These are phyloP conservation scores for Puccinia sorghi DNA, from an alignment of 1,284 basidiomycete genomes.

Conservation along the genomic window DNA sequence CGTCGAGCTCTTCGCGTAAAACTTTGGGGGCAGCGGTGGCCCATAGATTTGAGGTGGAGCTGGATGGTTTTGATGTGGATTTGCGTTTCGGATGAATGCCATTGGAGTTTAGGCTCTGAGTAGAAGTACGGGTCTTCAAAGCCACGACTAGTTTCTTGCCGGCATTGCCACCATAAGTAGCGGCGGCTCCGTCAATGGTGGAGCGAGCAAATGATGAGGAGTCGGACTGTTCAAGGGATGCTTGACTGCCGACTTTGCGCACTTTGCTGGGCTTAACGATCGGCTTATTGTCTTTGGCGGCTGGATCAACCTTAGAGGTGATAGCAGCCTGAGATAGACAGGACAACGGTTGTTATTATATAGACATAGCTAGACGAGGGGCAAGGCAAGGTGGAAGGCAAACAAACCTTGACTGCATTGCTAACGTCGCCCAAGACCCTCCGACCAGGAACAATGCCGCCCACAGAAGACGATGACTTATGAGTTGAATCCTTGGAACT, in stretches of 20 bases:
- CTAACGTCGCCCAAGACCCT: constrained; percentile 53
- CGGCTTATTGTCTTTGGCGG: constrained; percentile 28
- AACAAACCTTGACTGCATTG: constrained; percentile 53
- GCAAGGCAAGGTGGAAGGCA: background rate
- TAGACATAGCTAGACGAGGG: too few species aligned
- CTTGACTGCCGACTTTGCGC: constrained; percentile 26
- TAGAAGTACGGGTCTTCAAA: constrained; percentile 16
- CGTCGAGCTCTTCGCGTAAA: constrained; percentile 13
- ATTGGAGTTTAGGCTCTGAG: constrained; percentile 23
- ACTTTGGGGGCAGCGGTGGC: constrained; percentile 1
- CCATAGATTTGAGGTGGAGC: constrained; percentile 27
- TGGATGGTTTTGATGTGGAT: constrained; percentile 16
- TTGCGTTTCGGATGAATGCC: constrained; percentile 12
- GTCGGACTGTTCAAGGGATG: constrained; percentile 13
- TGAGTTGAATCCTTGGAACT: constrained; percentile 29
- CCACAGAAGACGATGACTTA: constrained; percentile 17
- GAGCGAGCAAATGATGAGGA: constrained; percentile 17
- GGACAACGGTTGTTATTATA: background rate
- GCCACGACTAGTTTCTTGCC: constrained; percentile 37
- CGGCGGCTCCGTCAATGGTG: constrained; percentile 24
- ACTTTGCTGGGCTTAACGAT: constrained; percentile 15
- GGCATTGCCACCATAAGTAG: constrained; percentile 49
- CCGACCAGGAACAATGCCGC: constrained; percentile 13
- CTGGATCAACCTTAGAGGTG: constrained; percentile 21
- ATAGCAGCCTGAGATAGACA: constrained; percentile 6